These are phyloP conservation scores for Clarireedia paspali DNA, from an alignment of 2,329 filamentous ascomycete genomes.

Conservation along the genomic window DNA sequence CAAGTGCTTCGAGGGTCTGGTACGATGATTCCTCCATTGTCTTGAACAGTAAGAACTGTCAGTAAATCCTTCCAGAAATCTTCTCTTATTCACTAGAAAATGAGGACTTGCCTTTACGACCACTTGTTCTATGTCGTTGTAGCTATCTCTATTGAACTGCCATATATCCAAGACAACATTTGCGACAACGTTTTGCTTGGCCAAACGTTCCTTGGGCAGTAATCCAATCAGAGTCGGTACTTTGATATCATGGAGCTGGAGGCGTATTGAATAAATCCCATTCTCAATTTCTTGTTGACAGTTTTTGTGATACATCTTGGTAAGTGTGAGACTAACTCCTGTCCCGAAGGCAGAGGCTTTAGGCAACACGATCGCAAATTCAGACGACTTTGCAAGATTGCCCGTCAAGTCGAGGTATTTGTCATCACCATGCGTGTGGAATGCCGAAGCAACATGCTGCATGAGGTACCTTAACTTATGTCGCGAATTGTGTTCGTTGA, in stretches of 20 bases:
- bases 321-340: conserved; percentile 42
- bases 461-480: neutral
- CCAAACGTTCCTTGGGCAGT: conserved; percentile 60
- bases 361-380: conserved; percentile 49
- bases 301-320: conserved; percentile 29
- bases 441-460: neutral
- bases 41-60: conserved; percentile 29
- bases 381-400: conserved; percentile 32
- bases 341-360: conserved; percentile 63
- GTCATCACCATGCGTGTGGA: neutral
- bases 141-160: conserved; percentile 39
- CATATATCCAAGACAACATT: conserved; percentile 52
- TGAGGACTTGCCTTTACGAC: conserved; percentile 49
- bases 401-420: neutral
- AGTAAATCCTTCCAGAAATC: neutral
- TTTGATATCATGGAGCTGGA: conserved; percentile 45
- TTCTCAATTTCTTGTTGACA: neutral
- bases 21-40: conserved; percentile 48
- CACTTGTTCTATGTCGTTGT: conserved; percentile 48
- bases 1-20: conserved; percentile 57
- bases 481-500: neutral
- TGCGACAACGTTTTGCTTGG: conserved; percentile 58
- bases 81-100: neutral
- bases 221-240: conserved; percentile 65
- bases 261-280: conserved; percentile 6